Conservation (phyloP, 331 rosid genomes). For the Ulmus americana region DNA sequence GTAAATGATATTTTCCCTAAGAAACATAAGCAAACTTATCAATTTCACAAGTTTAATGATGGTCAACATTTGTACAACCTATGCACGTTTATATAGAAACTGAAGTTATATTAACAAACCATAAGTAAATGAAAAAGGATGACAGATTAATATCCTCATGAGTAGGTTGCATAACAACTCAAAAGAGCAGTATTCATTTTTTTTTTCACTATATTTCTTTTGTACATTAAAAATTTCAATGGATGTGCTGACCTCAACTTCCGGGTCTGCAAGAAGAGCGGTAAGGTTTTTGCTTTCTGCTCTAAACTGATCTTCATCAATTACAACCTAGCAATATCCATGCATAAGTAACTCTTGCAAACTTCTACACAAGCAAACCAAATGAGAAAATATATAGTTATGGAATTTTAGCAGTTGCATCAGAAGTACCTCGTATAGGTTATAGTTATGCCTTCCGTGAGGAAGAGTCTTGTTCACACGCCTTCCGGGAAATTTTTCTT, state of each 20-base stretch:
- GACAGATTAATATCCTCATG: background rate
- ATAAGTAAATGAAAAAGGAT: background rate
- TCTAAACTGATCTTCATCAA: slow-evolving; percentile 60
- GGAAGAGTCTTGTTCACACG: slow-evolving; percentile 83
- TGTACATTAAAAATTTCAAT: slow-evolving; percentile 1
- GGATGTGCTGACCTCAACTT: slow-evolving; percentile 71
- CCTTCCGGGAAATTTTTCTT: slow-evolving; percentile 59
- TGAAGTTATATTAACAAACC: background rate
- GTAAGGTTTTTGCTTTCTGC: slow-evolving; percentile 63
- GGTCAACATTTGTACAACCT: background rate
- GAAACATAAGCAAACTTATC: background rate
- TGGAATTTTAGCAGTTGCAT: slow-evolving; percentile 8
- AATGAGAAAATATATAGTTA: background rate
- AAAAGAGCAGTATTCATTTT: too few species aligned
- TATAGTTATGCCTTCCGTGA: slow-evolving; percentile 68
- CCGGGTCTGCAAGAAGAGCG: slow-evolving; percentile 92
- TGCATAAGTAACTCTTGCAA: slow-evolving; percentile 9
- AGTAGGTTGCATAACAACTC: too few species aligned
- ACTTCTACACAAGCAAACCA: slow-evolving; percentile 22
- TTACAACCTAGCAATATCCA: slow-evolving; percentile 45
- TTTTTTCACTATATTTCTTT: background rate
- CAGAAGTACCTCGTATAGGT: slow-evolving; percentile 67
- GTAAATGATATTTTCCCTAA: background rate
- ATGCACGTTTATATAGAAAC: background rate
- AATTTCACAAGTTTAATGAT: background rate